A percentile compares a stretch with the other conserved stretches of the same genome.
phyloP scores from a whole-genome alignment of 805 yeast genomes.

The Teunomyces panamensis region DNA sequence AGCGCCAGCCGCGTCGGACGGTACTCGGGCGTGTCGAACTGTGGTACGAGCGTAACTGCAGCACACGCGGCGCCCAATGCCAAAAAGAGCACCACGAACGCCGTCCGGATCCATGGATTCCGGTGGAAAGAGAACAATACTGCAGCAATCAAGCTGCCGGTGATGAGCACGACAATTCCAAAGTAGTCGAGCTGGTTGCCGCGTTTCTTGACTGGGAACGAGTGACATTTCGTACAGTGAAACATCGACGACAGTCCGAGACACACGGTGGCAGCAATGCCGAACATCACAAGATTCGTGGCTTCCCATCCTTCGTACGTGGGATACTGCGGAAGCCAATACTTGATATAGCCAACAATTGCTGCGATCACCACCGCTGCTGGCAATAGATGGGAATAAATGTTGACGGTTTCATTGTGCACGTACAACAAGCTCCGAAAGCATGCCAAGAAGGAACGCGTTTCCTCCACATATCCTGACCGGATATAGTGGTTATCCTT shows the following conservation, averaged over 20 bases:
- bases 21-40: constrained; percentile 68
- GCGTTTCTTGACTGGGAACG: constrained; percentile 47
- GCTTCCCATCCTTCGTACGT: constrained; percentile 41
- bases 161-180: constrained; percentile 68
- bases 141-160: constrained; percentile 55
- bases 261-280: constrained; percentile 57
- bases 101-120: constrained; percentile 26
- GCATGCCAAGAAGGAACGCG: constrained; percentile 46
- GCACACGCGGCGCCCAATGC: constrained; percentile 62
- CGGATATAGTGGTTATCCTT: constrained; percentile 65
- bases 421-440: constrained; percentile 48
- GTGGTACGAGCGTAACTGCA: constrained; percentile 57
- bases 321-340: constrained; percentile 20
- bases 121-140: constrained; percentile 46
- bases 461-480: constrained; percentile 62
- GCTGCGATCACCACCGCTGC: constrained; percentile 26
- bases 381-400: constrained; percentile 63
- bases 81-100: constrained; percentile 47
- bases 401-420: constrained; percentile 73
- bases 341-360: constrained; percentile 25
- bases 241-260: constrained; percentile 62
- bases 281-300: constrained; percentile 51
- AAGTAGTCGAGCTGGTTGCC: constrained; percentile 75
- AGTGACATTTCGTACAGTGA: constrained; percentile 68
- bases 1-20: constrained; percentile 73